These are phyloP conservation scores for Ajuga chamaepitys DNA, from an alignment of 257 asterid species.

Conservation along the genomic window DNA sequence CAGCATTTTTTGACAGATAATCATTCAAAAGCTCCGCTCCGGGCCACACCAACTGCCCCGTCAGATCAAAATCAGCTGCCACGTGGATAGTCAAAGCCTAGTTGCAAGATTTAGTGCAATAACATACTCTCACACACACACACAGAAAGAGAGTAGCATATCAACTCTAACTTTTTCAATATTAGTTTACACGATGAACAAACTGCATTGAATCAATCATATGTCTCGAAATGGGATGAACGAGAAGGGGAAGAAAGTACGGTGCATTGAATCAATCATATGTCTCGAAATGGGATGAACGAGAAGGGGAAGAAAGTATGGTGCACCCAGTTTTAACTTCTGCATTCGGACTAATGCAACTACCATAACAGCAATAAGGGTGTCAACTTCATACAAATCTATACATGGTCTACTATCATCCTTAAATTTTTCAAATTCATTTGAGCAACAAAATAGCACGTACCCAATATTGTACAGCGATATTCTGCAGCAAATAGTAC, in stretches of 20 bases:
- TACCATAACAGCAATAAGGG: not conserved
- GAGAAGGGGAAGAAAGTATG: not conserved
- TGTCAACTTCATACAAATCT: not conserved
- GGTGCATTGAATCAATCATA: not conserved
- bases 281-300: not conserved
- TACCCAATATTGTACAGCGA: no score
- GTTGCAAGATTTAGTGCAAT: not conserved
- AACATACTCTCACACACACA: no score
- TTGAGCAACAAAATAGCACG: not conserved
- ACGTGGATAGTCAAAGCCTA: slow-evolving; percentile 25
- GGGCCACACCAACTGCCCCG: slow-evolving; percentile 98
- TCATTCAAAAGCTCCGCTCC: slow-evolving; percentile 80
- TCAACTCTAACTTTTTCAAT: not conserved
- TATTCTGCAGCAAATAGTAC: no score
- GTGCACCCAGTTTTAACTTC: not conserved
- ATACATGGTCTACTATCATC: not conserved
- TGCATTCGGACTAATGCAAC: not conserved
- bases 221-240: not conserved
- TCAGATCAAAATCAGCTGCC: slow-evolving; percentile 94
- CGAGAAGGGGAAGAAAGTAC: not conserved
- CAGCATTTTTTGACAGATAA: slow-evolving; percentile 63
- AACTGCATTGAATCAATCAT: not conserved
- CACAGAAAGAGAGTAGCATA: no score
- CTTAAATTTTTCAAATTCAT: not conserved
- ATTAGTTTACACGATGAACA: not conserved